These are phyloP conservation scores for Raffaelea ambrosiae DNA, from an alignment of 2,329 filamentous ascomycete species.

Conservation along the genomic window DNA sequence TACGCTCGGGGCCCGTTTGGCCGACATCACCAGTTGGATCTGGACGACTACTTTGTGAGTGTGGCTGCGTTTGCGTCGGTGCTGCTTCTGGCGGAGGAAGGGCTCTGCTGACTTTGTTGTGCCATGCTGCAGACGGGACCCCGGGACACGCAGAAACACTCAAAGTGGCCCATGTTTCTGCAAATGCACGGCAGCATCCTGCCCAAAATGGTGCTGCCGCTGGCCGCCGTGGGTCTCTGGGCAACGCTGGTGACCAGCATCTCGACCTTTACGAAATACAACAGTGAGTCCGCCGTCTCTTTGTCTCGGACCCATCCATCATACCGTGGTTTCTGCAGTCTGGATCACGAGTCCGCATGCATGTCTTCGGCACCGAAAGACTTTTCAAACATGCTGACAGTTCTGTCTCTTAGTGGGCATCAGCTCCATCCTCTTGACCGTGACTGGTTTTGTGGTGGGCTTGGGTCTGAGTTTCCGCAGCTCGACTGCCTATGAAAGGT, in stretches of 20 bases:
- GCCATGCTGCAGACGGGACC: constrained; percentile 45
- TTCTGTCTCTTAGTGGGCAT: constrained; percentile 41
- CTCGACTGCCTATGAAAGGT: constrained; percentile 69
- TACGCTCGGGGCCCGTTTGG: constrained; percentile 21
- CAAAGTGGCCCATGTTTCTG: constrained; percentile 70
- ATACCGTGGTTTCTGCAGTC: too few species aligned
- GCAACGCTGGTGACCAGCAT: constrained; percentile 51
- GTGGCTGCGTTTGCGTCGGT: background rate
- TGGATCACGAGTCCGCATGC: too few species aligned
- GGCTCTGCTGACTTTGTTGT: background rate
- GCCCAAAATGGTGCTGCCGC: constrained; percentile 66
- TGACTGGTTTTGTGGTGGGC: constrained; percentile 80
- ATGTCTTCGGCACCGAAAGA: too few species aligned
- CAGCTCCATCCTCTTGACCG: constrained; percentile 64
- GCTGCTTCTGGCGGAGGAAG: background rate
- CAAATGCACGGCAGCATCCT: constrained; percentile 65
- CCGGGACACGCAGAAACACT: constrained; percentile 59
- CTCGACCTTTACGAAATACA: constrained; percentile 16
- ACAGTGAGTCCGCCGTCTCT: too few species aligned
- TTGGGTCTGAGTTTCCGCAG: constrained; percentile 69
- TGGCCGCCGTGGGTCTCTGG: constrained; percentile 57
- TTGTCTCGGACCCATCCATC: too few species aligned
- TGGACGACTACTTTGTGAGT: constrained; percentile 38
- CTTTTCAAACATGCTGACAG: too few species aligned
- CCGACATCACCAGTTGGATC: constrained; percentile 24